Conservation (phyloP, 1,284 basidiomycete species). For the Cutaneotrichosporon cutaneum region DNA sequence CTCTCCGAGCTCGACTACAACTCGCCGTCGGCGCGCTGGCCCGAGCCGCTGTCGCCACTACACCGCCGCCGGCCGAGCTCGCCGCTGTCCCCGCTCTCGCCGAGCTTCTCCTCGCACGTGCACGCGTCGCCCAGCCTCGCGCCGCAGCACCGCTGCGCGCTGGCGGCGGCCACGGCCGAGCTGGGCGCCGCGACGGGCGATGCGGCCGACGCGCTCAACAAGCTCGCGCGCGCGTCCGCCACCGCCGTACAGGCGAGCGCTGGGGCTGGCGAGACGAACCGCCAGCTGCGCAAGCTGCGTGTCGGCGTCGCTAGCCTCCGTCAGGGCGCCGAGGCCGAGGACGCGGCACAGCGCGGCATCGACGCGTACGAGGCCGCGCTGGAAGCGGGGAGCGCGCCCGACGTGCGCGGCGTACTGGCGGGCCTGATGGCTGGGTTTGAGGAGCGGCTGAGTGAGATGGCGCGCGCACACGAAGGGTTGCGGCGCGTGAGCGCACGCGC, state of each 20-base stretch:
- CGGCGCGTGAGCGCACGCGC: not conserved
- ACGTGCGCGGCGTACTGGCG: slow-evolving; percentile 5
- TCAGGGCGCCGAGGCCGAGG: slow-evolving; percentile 18
- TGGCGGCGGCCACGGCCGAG: not conserved
- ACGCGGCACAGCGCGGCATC: slow-evolving; percentile 14
- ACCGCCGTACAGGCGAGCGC: not conserved
- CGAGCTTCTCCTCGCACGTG: not conserved
- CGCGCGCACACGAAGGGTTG: not conserved
- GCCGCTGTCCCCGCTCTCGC: not conserved
- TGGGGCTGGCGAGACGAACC: not conserved
- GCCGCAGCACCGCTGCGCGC: not conserved
- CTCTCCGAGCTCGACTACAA: slow-evolving; percentile 5
- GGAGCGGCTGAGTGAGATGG: slow-evolving; percentile 14
- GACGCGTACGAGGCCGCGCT: slow-evolving; percentile 17
- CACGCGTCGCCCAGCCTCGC: not conserved
- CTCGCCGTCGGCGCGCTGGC: not conserved
- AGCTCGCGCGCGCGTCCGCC: not conserved
- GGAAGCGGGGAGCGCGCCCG: not conserved
- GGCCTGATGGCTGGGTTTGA: slow-evolving; percentile 19
- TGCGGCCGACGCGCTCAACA: not conserved
- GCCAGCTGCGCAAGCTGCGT: slow-evolving; percentile 15
- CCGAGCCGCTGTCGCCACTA: not conserved
- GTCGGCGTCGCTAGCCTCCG: slow-evolving; percentile 10
- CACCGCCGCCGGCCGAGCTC: not conserved
- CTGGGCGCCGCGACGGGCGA: not conserved